phyloP scores from a whole-genome alignment of 768 basidiomycete genomes.

The Cytidiella melzeri region DNA sequence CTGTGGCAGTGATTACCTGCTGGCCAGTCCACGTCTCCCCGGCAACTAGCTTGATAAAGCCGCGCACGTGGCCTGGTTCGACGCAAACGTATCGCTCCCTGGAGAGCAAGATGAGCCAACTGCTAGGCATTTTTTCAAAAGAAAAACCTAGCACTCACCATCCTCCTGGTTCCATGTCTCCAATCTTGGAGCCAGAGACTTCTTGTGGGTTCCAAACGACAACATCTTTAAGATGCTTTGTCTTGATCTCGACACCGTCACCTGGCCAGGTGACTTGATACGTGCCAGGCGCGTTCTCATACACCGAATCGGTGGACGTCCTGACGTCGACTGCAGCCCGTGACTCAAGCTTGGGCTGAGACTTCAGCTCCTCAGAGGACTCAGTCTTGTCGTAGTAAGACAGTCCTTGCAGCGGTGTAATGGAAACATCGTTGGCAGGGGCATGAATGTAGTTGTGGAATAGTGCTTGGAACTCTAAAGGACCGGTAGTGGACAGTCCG shows the following conservation, averaged over 20 bases:
- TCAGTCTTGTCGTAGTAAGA: constrained; percentile 82
- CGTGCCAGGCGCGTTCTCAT: constrained; percentile 51
- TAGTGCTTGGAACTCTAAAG: constrained; percentile 84
- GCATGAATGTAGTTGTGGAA: constrained; percentile 86
- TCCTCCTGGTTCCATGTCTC: constrained; percentile 86
- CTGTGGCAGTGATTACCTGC: constrained; percentile 52
- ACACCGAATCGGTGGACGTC: constrained; percentile 68
- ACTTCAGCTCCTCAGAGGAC: constrained; percentile 41
- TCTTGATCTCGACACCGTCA: constrained; percentile 48
- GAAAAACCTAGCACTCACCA: constrained; percentile 47
- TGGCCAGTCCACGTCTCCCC: constrained; percentile 73
- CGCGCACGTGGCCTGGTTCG: constrained; percentile 82
- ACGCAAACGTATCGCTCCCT: constrained; percentile 88
- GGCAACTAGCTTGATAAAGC: constrained; percentile 56
- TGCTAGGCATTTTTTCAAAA: neutral
- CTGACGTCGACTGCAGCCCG: constrained; percentile 62
- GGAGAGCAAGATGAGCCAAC: neutral
- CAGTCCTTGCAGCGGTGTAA: constrained; percentile 59
- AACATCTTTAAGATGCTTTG: constrained; percentile 62
- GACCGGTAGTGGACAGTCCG: constrained; percentile 36
- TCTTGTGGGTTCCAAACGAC: constrained; percentile 94
- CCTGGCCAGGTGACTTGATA: constrained; percentile 59
- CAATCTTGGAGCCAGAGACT: constrained; percentile 63
- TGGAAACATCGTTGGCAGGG: constrained; percentile 49
- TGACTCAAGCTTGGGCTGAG: constrained; percentile 47